phyloP scores from a whole-genome alignment of 305 asterid species.

The Rubia peregrina region DNA sequence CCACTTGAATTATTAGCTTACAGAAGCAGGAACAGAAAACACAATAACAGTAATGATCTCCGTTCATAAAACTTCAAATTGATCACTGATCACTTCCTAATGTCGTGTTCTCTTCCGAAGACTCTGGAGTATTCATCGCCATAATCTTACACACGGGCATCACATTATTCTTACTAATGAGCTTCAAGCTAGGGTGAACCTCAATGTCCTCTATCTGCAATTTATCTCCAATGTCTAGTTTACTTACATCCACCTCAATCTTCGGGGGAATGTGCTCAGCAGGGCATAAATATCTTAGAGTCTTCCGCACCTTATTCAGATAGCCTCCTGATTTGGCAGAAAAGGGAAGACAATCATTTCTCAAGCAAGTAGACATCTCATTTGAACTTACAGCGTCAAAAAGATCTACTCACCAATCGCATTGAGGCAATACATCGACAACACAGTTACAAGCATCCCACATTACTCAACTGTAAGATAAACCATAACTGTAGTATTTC shows the following conservation, averaged over 20 bases:
- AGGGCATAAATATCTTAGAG: constrained; percentile 61
- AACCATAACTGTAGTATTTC: neutral
- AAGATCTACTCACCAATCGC: neutral
- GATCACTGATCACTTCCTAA: constrained; percentile 12
- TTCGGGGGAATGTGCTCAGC: constrained; percentile 77
- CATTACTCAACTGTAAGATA: neutral
- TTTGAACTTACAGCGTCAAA: neutral
- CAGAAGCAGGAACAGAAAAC: neutral
- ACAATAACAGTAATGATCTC: neutral
- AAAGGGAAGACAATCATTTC: constrained; percentile 5
- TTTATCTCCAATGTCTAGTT: constrained; percentile 71
- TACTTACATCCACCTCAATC: constrained; percentile 84
- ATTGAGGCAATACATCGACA: neutral
- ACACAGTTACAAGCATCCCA: neutral
- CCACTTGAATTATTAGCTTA: constrained; percentile 21
- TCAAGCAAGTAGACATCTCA: neutral
- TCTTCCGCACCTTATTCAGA: constrained; percentile 46
- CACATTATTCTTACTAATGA: constrained; percentile 60
- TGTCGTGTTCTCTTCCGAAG: constrained; percentile 18
- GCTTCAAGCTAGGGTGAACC: constrained; percentile 74
- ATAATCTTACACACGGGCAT: constrained; percentile 78
- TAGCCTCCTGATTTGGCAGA: constrained; percentile 53
- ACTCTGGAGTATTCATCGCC: constrained; percentile 31
- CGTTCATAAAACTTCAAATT: constrained; percentile 10
- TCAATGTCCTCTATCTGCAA: constrained; percentile 45